Conservation (phyloP, 495 filamentous ascomycete genomes). For the Terfezia boudieri region DNA sequence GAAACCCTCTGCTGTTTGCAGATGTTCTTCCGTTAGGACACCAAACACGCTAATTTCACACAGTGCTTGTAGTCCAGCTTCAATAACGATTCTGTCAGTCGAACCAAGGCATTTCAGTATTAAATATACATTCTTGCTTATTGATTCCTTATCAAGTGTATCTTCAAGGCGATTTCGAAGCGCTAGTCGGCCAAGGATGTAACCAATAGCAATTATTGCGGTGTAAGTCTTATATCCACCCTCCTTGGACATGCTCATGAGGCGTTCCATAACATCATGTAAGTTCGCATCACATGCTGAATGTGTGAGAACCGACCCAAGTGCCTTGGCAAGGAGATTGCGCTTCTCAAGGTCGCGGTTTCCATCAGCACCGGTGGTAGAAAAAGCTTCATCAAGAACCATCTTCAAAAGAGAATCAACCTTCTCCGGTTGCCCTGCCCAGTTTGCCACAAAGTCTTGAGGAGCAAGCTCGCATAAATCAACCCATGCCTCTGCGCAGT, state of each 20-base stretch:
- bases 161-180: slow-evolving; percentile 23
- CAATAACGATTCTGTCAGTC: slow-evolving; percentile 31
- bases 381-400: not conserved
- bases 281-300: slow-evolving; percentile 23
- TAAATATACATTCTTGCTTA: slow-evolving; percentile 22
- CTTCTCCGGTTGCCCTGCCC: not conserved
- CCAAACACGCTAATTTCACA: slow-evolving; percentile 54
- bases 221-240: slow-evolving; percentile 41
- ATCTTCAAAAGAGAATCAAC: not conserved
- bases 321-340: slow-evolving; percentile 24
- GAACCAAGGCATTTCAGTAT: slow-evolving; percentile 20
- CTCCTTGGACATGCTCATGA: slow-evolving; percentile 24
- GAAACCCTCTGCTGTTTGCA: slow-evolving; percentile 21
- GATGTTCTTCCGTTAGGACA: slow-evolving; percentile 24
- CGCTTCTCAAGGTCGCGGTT: not conserved
- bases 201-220: slow-evolving; percentile 33
- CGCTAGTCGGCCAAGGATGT: slow-evolving; percentile 35
- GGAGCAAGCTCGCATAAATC: not conserved
- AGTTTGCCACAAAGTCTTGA: not conserved
- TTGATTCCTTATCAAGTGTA: slow-evolving; percentile 18
- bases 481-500: slow-evolving; percentile 16
- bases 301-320: slow-evolving; percentile 61
- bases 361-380: not conserved
- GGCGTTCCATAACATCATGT: slow-evolving; percentile 21
- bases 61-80: slow-evolving; percentile 40